phyloP scores from a whole-genome alignment of 1,284 basidiomycete species.

The Boletus semigastroideus region DNA sequence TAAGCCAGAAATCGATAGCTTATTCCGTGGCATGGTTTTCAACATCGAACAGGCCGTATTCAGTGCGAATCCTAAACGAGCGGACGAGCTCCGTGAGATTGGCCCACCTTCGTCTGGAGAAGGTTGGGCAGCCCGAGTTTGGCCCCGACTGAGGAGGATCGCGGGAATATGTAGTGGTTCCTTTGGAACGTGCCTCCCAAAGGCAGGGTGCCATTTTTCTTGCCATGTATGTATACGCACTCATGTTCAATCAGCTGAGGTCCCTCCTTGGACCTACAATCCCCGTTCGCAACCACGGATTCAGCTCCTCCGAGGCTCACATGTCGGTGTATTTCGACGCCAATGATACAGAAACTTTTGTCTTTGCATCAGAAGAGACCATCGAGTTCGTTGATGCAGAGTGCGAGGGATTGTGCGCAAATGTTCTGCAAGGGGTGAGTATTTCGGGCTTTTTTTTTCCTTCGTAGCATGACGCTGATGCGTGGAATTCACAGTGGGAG shows the following conservation, averaged over 20 bases:
- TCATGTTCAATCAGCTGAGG: conserved; percentile 1
- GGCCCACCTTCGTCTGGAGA: conserved; percentile 11
- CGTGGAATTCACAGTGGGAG: conserved; percentile 11
- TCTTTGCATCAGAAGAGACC: conserved; percentile 9
- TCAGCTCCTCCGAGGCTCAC: conserved; percentile 10
- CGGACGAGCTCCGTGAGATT: conserved; percentile 10
- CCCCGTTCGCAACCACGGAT: conserved; percentile 14
- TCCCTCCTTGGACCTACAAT: conserved; percentile 12
- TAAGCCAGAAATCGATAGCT: neutral
- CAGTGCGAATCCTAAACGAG: conserved; percentile 7
- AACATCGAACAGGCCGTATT: conserved; percentile 2
- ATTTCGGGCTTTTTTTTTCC: neutral
- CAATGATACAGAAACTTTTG: conserved; percentile 7
- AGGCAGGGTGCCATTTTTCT: neutral
- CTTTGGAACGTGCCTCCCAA: conserved; percentile 14
- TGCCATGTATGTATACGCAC: neutral
- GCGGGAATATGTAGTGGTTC: conserved; percentile 12
- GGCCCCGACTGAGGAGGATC: conserved; percentile 13
- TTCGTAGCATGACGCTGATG: neutral
- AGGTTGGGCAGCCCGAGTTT: conserved; percentile 17
- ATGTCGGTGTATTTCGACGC: conserved; percentile 9
- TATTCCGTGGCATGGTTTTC: too few species aligned
- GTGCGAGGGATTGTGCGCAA: neutral
- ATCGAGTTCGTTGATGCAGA: conserved; percentile 12
- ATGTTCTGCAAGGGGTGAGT: conserved; percentile 13